phyloP scores from a whole-genome alignment of 208 protist species.

The Acanthamoeba healyi region DNA sequence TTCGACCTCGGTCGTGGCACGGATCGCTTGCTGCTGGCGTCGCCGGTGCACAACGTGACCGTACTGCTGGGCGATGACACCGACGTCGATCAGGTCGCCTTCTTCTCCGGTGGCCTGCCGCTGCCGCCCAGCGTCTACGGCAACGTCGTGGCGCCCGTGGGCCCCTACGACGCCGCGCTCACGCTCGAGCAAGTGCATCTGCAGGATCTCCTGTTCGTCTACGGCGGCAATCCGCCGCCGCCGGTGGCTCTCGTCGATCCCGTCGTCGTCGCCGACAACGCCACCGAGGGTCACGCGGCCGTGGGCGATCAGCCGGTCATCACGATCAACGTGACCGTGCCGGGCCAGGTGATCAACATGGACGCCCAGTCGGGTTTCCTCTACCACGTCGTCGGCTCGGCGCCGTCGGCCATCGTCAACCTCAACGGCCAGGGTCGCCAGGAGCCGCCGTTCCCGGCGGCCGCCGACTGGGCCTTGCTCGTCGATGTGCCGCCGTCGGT shows the following conservation, averaged over 20 bases:
- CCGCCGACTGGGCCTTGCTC: slow-evolving; percentile 7
- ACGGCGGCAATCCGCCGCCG: slow-evolving; percentile 15
- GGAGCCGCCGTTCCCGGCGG: not conserved
- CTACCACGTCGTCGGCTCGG: slow-evolving; percentile 41
- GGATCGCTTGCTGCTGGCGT: not conserved
- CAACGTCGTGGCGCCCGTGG: slow-evolving; percentile 23
- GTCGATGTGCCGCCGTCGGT: not conserved
- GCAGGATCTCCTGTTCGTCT: slow-evolving; percentile 58
- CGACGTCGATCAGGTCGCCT: slow-evolving; percentile 1
- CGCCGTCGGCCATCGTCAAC: slow-evolving; percentile 27
- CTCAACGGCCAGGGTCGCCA: slow-evolving; percentile 19
- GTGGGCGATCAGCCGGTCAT: not conserved
- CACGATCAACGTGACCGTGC: slow-evolving; percentile 55
- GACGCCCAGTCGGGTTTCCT: slow-evolving; percentile 2
- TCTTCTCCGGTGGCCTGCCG: slow-evolving; percentile 1
- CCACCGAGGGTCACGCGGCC: not conserved
- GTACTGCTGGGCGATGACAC: slow-evolving; percentile 40
- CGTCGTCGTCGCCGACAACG: not conserved
- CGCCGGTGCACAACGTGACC: not conserved
- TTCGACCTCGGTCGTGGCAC: slow-evolving; percentile 44
- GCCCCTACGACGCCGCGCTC: not conserved
- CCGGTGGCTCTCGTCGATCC: not conserved
- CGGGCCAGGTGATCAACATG: slow-evolving; percentile 3
- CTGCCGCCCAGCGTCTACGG: slow-evolving; percentile 16
- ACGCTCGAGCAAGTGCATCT: not conserved